Conservation (phyloP, 768 basidiomycete species). For the Kondoa malvinella region DNA sequence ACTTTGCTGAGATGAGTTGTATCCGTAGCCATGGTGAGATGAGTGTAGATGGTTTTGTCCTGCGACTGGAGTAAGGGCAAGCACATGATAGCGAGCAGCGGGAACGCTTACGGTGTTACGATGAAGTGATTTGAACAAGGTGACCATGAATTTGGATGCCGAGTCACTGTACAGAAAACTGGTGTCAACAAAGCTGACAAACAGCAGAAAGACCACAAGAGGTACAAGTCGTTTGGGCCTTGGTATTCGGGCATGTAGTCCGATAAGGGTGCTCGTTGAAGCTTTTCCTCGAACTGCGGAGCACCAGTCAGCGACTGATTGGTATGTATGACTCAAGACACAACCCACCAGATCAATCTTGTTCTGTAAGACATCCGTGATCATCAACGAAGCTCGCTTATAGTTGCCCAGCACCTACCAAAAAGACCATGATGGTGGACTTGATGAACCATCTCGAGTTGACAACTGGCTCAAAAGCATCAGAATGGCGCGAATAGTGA, state of each 20-base stretch:
- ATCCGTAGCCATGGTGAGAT: not conserved
- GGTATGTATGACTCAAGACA: not conserved
- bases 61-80: not conserved
- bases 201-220: too few species aligned
- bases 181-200: too few species aligned
- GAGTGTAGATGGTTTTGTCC: not conserved
- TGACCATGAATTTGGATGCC: not conserved
- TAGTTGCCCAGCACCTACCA: not conserved
- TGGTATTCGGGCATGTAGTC: not conserved
- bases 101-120: not conserved
- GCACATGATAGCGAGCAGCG: not conserved
- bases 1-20: not conserved
- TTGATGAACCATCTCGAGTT: not conserved
- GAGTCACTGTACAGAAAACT: too few species aligned
- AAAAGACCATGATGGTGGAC: not conserved
- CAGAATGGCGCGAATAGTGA: too few species aligned
- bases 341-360: not conserved
- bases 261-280: not conserved
- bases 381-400: not conserved
- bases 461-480: too few species aligned
- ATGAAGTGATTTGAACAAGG: not conserved
- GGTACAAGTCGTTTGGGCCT: not conserved
- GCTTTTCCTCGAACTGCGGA: not conserved
- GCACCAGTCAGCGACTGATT: not conserved
- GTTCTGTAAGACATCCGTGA: not conserved